phyloP scores from a whole-genome alignment of 257 asterid genomes.

The Solanum gandarillasii region DNA sequence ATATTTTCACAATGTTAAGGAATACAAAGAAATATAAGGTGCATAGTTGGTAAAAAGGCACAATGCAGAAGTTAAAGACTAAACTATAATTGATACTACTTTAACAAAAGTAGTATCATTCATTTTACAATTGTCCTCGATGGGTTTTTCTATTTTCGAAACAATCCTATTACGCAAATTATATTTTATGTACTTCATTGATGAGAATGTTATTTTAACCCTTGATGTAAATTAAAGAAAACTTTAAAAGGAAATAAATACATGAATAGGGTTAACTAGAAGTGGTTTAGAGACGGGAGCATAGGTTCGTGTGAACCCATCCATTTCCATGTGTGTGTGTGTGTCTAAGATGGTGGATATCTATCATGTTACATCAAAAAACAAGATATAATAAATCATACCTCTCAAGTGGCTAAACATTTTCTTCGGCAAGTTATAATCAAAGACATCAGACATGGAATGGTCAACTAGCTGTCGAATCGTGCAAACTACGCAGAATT shows the following conservation, averaged over 20 bases:
- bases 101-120: no score
- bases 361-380: not conserved
- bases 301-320: not conserved
- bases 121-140: not conserved
- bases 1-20: constrained; percentile 31
- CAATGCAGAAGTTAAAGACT: no score
- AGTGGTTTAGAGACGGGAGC: not conserved
- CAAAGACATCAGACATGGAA: constrained; percentile 18
- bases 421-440: constrained; percentile 21
- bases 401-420: constrained; percentile 54
- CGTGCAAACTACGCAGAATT: constrained; percentile 38
- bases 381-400: constrained; percentile 33
- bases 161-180: no score
- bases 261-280: not conserved
- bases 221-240: not conserved
- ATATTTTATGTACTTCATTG: not conserved
- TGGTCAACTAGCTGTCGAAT: constrained; percentile 28
- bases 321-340: not conserved
- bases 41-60: not conserved
- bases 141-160: not conserved
- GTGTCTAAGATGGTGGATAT: not conserved
- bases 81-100: not conserved
- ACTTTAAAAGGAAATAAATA: not conserved
- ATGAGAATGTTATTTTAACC: no score
- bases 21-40: constrained; percentile 8